Evolutionary conservation across 2,329 filamentous ascomycete species (phyloP).

Genomic region (Botryotinia calthae): DNA sequence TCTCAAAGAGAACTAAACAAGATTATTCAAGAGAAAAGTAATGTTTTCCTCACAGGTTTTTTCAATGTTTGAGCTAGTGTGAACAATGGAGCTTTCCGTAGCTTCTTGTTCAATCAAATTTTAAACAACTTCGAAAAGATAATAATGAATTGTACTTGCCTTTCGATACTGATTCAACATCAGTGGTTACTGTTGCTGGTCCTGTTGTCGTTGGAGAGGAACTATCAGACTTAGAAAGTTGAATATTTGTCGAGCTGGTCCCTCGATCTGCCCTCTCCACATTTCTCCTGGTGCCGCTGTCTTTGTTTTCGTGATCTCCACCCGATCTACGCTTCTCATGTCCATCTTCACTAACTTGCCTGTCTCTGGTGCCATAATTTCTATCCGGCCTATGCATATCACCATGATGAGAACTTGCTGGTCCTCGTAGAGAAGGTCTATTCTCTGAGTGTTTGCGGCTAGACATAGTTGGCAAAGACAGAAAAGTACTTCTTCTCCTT

Average conservation of each 20-base stretch:
- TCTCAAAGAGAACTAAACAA: neutral
- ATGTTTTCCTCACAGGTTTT: neutral
- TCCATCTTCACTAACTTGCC: neutral
- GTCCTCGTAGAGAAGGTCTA: neutral
- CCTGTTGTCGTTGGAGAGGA: neutral
- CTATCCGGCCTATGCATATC: neutral
- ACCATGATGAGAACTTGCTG: neutral
- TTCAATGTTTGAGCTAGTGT: neutral
- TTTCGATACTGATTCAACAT: neutral
- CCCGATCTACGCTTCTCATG: neutral
- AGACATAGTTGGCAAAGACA: conserved; percentile 1
- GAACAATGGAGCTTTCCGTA: neutral
- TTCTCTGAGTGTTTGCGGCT: neutral
- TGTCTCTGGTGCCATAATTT: neutral
- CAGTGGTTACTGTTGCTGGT: neutral
- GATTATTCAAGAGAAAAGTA: neutral
- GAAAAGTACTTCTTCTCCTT: neutral
- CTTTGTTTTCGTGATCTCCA: neutral
- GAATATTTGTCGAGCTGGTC: neutral
- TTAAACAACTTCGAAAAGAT: neutral
- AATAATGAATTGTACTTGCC: neutral
- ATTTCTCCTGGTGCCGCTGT: neutral
- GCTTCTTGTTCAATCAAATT: neutral
- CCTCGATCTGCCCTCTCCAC: neutral
- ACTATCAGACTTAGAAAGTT: neutral